Evolutionary conservation across 345 rosid genomes (phyloP).

Genomic region (Angophora floribunda): DNA sequence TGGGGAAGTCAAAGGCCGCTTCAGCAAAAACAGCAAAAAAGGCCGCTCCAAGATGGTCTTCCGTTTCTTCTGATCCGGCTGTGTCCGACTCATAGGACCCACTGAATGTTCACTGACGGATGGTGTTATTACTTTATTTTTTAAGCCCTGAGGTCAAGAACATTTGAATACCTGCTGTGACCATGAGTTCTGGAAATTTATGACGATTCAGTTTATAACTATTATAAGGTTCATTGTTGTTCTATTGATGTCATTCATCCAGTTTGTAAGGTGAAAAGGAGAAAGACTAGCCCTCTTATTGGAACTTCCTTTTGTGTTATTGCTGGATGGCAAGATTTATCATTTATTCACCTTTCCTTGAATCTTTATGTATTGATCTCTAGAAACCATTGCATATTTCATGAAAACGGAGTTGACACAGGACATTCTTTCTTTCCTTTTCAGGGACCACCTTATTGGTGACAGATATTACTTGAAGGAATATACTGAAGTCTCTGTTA

Average conservation of each 20-base stretch:
- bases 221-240: not conserved
- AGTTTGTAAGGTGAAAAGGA: not conserved
- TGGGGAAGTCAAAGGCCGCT: not conserved
- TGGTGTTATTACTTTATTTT: not conserved
- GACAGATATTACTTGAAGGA: not conserved
- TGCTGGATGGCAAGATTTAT: not conserved
- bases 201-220: not conserved
- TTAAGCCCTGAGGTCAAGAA: not conserved
- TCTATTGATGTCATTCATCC: not conserved
- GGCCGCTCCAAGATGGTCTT: no score
- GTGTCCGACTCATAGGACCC: not conserved
- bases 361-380: not conserved
- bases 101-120: not conserved
- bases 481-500: not conserved
- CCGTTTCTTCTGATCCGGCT: not conserved
- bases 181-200: not conserved
- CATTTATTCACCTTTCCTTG: not conserved
- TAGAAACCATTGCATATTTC: not conserved
- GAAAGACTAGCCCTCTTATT: not conserved
- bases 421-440: not conserved
- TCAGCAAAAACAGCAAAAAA: not conserved
- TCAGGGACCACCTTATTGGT: not conserved
- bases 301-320: not conserved
- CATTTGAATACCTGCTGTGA: not conserved
- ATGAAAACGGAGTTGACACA: not conserved